phyloP scores from a whole-genome alignment of 352 stramenopile genomes.

The Pythium apleroticum region DNA sequence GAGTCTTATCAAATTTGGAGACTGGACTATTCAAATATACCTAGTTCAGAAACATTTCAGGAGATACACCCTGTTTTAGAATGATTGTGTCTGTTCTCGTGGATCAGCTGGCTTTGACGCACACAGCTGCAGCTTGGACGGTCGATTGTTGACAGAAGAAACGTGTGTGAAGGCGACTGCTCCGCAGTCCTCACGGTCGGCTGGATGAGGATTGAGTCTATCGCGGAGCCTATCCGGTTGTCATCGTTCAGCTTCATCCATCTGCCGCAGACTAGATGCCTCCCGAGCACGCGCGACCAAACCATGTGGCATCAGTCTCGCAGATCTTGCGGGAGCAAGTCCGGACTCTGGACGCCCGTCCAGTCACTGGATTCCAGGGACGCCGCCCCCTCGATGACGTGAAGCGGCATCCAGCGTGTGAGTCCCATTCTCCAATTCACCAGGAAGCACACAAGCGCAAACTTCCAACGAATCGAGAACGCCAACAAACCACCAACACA shows the following conservation, averaged over 20 bases:
- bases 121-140: background rate
- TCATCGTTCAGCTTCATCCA: background rate
- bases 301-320: background rate
- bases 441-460: background rate
- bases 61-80: background rate
- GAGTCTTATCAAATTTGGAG: too few relatives aligned
- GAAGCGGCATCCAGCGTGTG: background rate
- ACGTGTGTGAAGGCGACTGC: background rate
- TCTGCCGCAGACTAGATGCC: background rate
- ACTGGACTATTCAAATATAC: too few relatives aligned
- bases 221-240: background rate
- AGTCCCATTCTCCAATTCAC: background rate
- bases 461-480: background rate
- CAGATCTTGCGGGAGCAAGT: background rate
- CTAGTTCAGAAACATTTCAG: too few relatives aligned
- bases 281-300: background rate
- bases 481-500: background rate
- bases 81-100: background rate
- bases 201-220: too few relatives aligned
- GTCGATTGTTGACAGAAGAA: background rate
- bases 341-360: background rate
- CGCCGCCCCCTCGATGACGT: too few relatives aligned
- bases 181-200: too few relatives aligned
- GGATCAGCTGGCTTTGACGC: background rate
- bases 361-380: background rate